Conservation (phyloP, 1,139 yeast genomes). For the Yamadazyma aaseri region DNA sequence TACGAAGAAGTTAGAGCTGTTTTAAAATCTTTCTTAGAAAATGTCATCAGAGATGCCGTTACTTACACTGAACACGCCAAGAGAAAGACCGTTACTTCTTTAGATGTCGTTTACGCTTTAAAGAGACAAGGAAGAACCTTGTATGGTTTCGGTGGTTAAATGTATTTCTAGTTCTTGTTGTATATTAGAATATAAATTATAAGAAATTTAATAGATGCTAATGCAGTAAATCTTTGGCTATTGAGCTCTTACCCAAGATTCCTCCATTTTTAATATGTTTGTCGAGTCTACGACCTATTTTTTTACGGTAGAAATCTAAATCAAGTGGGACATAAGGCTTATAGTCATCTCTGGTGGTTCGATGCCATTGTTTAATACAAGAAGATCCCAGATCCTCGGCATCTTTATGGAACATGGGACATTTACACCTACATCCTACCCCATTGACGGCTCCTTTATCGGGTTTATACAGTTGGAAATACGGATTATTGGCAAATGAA, state of each 20-base stretch:
- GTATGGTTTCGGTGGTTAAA: constrained; percentile 99
- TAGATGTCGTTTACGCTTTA: constrained; percentile 22
- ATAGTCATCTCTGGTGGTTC: constrained; percentile 36
- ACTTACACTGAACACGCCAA: constrained; percentile 99
- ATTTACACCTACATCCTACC: constrained; percentile 82
- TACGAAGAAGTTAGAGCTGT: constrained; percentile 99
- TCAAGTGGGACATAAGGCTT: constrained; percentile 23
- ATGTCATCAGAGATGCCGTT: constrained; percentile 98
- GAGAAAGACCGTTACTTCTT: constrained; percentile 75
- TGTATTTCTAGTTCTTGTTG: constrained; percentile 17
- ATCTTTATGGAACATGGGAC: constrained; percentile 56
- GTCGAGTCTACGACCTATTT: constrained; percentile 28
- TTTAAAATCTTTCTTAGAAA: constrained; percentile 91
- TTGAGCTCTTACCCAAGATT: constrained; percentile 21
- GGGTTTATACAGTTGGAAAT: constrained; percentile 34
- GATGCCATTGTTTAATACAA: constrained; percentile 60
- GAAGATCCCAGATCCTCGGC: constrained; percentile 55
- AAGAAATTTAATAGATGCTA: neutral
- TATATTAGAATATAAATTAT: constrained; percentile 17
- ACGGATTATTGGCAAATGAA: constrained; percentile 10
- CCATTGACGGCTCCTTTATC: constrained; percentile 54
- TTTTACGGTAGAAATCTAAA: constrained; percentile 34
- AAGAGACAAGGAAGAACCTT: constrained; percentile 99
- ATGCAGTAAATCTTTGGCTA: no score
- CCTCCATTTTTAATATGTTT: constrained; percentile 27